phyloP scores from a whole-genome alignment of 108 stramenopile genomes.

The Nannochloropsis gaditana region DNA sequence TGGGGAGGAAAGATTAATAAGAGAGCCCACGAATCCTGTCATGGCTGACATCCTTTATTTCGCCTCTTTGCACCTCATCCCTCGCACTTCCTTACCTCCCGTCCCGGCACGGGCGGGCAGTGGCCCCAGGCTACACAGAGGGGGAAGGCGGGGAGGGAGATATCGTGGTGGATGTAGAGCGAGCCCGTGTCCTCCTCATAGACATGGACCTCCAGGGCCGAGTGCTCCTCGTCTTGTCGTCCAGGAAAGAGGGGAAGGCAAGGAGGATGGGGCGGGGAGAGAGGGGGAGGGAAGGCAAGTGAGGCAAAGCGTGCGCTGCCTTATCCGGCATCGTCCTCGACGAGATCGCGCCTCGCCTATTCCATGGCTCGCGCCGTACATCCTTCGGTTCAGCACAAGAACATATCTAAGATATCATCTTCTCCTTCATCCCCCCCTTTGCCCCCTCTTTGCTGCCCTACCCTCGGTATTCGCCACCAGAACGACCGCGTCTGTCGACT shows the following conservation, averaged over 20 bases:
- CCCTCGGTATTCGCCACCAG: constrained; percentile 60
- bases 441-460: not conserved
- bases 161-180: constrained; percentile 97
- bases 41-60: constrained; percentile 51
- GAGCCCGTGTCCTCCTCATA: constrained; percentile 65
- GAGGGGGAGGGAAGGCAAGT: not conserved
- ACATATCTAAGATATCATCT: not conserved
- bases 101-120: constrained; percentile 30
- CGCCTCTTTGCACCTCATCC: constrained; percentile 31
- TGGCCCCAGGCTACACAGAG: constrained; percentile 68
- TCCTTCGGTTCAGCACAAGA: not conserved
- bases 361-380: not conserved
- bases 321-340: too few relatives aligned
- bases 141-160: constrained; percentile 91
- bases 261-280: not conserved
- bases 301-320: not conserved
- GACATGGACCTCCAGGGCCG: constrained; percentile 53
- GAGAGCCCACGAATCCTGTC: too few relatives aligned
- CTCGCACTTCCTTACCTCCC: constrained; percentile 27
- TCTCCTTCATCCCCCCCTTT: not conserved
- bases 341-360: too few relatives aligned
- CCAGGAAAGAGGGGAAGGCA: not conserved
- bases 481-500: constrained; percentile 48
- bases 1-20: not conserved
- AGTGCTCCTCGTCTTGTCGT: constrained; percentile 36